phyloP scores from a whole-genome alignment of 495 filamentous ascomycete genomes.

The Xylaria bambusicola region DNA sequence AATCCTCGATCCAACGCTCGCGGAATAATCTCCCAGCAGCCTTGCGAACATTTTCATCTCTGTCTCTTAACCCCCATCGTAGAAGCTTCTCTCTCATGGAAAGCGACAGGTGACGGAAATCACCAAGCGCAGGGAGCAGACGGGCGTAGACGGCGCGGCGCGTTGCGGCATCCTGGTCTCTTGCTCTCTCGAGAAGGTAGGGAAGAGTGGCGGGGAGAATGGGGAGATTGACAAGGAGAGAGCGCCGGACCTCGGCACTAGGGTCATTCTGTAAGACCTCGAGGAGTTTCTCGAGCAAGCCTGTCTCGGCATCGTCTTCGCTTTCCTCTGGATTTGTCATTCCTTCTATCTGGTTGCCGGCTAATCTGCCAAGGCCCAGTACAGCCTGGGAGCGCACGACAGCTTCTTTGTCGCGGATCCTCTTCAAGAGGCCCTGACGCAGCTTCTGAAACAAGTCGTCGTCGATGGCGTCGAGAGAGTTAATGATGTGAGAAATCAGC shows the following conservation, averaged over 20 bases:
- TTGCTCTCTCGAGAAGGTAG: conserved; percentile 85
- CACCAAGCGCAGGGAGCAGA: conserved; percentile 83
- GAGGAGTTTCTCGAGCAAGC: conserved; percentile 77
- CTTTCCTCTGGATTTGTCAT: conserved; percentile 69
- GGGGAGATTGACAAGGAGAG: conserved; percentile 84
- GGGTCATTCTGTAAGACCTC: conserved; percentile 93
- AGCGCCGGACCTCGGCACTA: conserved; percentile 87
- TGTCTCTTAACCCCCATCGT: conserved; percentile 90
- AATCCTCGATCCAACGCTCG: conserved; percentile 95
- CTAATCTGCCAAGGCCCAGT: conserved; percentile 79
- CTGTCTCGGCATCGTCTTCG: conserved; percentile 56
- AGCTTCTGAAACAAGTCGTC: conserved; percentile 85
- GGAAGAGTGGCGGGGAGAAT: conserved; percentile 80
- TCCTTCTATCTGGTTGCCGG: conserved; percentile 75
- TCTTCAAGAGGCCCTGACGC: conserved; percentile 71
- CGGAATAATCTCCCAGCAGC: conserved; percentile 87
- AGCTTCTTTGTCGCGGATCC: conserved; percentile 89
- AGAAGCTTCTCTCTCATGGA: conserved; percentile 95
- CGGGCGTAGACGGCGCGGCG: conserved; percentile 85
- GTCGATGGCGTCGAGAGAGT: conserved; percentile 86
- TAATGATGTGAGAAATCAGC: conserved; percentile 80
- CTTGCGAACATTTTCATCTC: conserved; percentile 92
- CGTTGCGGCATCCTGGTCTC: conserved; percentile 82
- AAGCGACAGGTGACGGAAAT: conserved; percentile 95
- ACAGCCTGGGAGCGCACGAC: conserved; percentile 94